Evolutionary conservation across 1,284 basidiomycete species (phyloP).

Genomic region (Tilletia caries): DNA sequence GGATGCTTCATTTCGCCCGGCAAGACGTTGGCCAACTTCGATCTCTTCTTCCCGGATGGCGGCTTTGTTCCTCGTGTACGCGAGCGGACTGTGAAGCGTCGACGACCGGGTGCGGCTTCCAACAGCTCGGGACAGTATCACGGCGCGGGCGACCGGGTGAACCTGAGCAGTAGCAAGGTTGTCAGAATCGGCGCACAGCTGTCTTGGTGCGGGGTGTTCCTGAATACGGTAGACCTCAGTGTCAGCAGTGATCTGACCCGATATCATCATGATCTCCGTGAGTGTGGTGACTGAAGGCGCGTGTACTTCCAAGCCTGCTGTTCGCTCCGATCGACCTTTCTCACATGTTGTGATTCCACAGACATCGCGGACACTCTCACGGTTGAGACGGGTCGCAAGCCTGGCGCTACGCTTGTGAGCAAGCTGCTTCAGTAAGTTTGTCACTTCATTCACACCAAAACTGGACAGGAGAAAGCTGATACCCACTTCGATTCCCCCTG

Average conservation of each 20-base stretch:
- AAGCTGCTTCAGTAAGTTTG: slow-evolving; percentile 43
- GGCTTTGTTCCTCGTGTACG: slow-evolving; percentile 44
- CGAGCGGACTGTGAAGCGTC: slow-evolving; percentile 16
- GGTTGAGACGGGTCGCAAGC: slow-evolving; percentile 40
- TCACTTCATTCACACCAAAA: background rate
- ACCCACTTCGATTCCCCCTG: background rate
- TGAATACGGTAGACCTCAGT: slow-evolving; percentile 33
- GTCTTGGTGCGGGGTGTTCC: slow-evolving; percentile 49
- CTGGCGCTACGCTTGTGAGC: slow-evolving; percentile 41
- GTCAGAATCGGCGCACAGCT: slow-evolving; percentile 22
- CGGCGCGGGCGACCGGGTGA: too few relatives aligned
- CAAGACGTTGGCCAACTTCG: slow-evolving; percentile 82
- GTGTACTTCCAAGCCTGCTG: background rate
- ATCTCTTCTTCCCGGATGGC: slow-evolving; percentile 57
- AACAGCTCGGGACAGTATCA: slow-evolving; percentile 64
- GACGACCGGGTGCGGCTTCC: slow-evolving; percentile 42
- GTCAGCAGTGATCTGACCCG: slow-evolving; percentile 41
- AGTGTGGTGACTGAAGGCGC: background rate
- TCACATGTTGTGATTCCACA: background rate
- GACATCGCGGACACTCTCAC: slow-evolving; percentile 53
- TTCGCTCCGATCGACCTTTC: too few relatives aligned
- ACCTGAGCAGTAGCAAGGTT: slow-evolving; percentile 61
- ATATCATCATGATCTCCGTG: slow-evolving; percentile 21
- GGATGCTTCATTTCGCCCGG: slow-evolving; percentile 83
- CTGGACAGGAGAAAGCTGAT: too few relatives aligned